Base-by-base conservation (phyloP, 1,284 basidiomycete species). In the Rhodotorula sp. region DNA sequence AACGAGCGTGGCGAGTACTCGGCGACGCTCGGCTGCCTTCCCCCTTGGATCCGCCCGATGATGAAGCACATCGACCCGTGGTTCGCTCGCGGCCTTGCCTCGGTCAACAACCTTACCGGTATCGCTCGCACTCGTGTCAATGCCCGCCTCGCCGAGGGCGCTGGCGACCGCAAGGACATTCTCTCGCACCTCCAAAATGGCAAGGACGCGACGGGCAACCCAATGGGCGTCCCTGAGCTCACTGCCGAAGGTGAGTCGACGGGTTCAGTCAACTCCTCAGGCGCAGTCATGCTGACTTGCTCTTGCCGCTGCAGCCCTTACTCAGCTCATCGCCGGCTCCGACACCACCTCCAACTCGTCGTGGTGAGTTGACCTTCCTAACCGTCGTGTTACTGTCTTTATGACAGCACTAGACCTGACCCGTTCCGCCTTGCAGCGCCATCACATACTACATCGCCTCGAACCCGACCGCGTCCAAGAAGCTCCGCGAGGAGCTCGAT, bases 1-100 rank as follows among this genome's bases (percentile, higher is more conserved):
- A 95, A 96, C 81, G 90, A 90, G 70, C 90, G 93, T 34, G 93
- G 93, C 67, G 92, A 94, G 80, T 94, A 86, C 81, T 90, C 90
- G 4, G 91, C 91, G 59, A 88, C 91, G 0, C 88, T 94, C 84
- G 93, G 93, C 52, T 87, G 88, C 17, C 84, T 94, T 25, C 91
- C 92, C 0, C 84, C 87, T 0, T 88, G 85, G 83, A 87, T 88
- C 84, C 86, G 91, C 52, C 91, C 91, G 0, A 82, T 85, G 75
- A 87, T 87, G 56, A 72, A 72, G 60, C 44, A 59, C 50, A 41
- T 66, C 65, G 65, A 66, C 61, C 64, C 50, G 5, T 93, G 92
- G 91, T 94, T 89, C 82, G 83, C 85, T 46, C 85, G 86, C 67
- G 90, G 93, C 34, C 83, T 86, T 57, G 82, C 85, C 73, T 89